Conservation (phyloP, 2,329 filamentous ascomycete genomes). For the Fusarium citri region DNA sequence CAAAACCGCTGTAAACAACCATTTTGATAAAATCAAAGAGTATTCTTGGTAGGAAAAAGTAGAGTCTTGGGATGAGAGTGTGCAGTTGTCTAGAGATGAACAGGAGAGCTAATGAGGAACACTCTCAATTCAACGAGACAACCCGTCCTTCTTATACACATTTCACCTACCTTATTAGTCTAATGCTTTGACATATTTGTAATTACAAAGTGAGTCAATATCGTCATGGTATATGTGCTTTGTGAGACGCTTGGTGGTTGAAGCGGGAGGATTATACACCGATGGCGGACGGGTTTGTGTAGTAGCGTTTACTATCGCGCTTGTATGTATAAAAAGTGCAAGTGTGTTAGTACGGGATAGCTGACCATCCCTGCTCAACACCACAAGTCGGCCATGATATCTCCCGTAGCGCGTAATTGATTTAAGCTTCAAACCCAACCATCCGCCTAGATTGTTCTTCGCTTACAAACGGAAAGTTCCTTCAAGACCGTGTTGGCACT, state of each 20-base stretch:
- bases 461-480: background rate
- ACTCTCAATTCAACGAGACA: background rate
- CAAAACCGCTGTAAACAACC: slow-evolving; percentile 35
- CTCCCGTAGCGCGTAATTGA: background rate
- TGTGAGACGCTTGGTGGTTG: background rate
- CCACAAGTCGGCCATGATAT: slow-evolving; percentile 6
- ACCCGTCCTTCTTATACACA: slow-evolving; percentile 2
- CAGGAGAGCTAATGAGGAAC: background rate
- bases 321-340: fast-evolving
- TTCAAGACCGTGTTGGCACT: background rate
- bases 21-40: background rate
- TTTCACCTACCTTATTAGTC: background rate
- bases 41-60: background rate
- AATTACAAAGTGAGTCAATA: slow-evolving; percentile 20
- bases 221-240: slow-evolving; percentile 7
- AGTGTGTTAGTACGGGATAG: slow-evolving; percentile 31
- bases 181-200: background rate
- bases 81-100: background rate
- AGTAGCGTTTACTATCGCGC: slow-evolving; percentile 21
- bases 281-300: background rate
- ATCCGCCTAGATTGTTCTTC: too few species aligned
- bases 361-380: background rate
- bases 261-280: slow-evolving; percentile 33
- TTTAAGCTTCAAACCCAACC: background rate
- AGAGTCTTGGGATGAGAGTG: background rate